Evolutionary conservation across 352 stramenopile species (phyloP).

Genomic region (Blastocystis sp.): DNA sequence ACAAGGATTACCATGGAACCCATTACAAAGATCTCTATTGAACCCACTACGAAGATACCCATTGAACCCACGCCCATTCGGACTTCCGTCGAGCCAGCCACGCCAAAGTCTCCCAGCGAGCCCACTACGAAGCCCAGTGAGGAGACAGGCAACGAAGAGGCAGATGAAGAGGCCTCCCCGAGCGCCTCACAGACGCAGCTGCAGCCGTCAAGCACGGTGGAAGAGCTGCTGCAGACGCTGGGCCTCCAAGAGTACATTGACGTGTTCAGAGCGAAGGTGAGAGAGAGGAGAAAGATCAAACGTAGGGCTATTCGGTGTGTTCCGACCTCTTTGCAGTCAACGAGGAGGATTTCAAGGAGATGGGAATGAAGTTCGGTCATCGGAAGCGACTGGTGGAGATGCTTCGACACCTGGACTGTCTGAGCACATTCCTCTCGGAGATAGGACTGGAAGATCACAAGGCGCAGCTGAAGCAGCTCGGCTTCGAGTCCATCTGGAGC

Average conservation of each 20-base stretch:
- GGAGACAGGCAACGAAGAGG: background rate
- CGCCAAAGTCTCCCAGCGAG: background rate
- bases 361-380: slow-evolving; percentile 49
- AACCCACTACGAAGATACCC: too few relatives aligned
- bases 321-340: slow-evolving; percentile 1
- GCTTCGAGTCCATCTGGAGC: slow-evolving; percentile 41
- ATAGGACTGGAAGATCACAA: background rate
- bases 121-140: background rate
- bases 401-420: slow-evolving; percentile 2
- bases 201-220: background rate
- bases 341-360: slow-evolving; percentile 35
- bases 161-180: background rate
- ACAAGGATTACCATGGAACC: too few relatives aligned
- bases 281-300: background rate
- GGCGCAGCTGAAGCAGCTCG: background rate
- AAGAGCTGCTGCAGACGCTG: background rate
- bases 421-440: background rate
- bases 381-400: slow-evolving; percentile 33
- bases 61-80: too few relatives aligned
- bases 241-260: slow-evolving; percentile 36
- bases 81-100: too few relatives aligned
- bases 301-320: slow-evolving; percentile 12
- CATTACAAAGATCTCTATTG: too few relatives aligned
- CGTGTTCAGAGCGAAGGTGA: background rate
- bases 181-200: background rate